Conservation (phyloP, 192 early-diverging fungal genomes). For the Backusella mclennaniae region DNA sequence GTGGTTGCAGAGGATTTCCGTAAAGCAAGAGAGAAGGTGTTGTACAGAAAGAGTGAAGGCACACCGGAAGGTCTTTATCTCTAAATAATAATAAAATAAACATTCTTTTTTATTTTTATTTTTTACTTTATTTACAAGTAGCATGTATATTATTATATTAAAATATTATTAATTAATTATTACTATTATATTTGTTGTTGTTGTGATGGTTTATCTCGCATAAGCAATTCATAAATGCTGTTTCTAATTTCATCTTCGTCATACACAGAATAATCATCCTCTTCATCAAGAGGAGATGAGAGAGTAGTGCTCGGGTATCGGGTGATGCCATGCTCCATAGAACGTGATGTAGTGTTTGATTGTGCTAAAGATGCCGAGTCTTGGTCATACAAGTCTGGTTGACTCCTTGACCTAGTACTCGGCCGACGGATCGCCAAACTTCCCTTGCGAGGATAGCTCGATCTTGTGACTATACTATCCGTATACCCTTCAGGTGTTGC, state of each 20-base stretch:
- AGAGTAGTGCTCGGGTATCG: background rate
- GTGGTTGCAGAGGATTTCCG: conserved; percentile 95
- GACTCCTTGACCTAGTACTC: background rate
- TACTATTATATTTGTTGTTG: background rate
- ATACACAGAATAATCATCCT: conserved; percentile 8
- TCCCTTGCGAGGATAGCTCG: background rate
- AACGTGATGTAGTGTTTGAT: background rate
- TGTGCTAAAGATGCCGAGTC: background rate
- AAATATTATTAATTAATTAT: background rate
- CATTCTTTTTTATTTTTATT: background rate
- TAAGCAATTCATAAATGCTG: conserved; percentile 3
- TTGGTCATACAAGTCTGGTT: background rate
- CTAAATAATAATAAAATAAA: conserved; percentile 38
- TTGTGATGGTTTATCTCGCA: conserved; percentile 3
- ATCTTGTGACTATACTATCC: background rate
- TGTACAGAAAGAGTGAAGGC: conserved; percentile 97
- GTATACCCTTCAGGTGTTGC: background rate
- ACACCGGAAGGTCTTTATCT: conserved; percentile 95
- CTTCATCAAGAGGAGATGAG: background rate
- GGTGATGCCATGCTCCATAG: background rate
- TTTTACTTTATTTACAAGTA: background rate
- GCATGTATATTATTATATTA: background rate
- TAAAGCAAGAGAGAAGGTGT: conserved; percentile 98
- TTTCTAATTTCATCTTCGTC: conserved; percentile 19
- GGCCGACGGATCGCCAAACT: background rate